Conservation (phyloP, 108 stramenopile species). For the Cyclostephanos tholiformis region DNA sequence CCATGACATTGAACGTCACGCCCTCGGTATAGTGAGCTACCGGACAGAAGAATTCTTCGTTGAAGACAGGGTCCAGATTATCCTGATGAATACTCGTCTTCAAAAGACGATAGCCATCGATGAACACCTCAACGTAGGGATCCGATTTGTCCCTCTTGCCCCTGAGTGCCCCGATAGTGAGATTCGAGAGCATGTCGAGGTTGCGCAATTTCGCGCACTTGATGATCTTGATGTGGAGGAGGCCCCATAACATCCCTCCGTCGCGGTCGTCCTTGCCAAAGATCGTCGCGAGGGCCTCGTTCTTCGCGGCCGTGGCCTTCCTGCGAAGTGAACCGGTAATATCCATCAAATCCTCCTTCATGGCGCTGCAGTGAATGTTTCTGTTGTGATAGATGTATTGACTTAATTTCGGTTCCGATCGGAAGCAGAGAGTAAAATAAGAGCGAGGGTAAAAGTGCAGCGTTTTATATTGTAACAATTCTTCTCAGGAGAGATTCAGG, state of each 20-base stretch:
- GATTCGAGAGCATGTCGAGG: constrained; percentile 17
- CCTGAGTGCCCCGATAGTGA: not conserved
- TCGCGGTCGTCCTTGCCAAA: constrained; percentile 5
- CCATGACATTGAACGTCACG: constrained; percentile 54
- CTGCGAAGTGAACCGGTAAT: no score
- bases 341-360: no score
- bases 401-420: no score
- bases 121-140: constrained; percentile 54
- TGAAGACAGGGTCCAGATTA: constrained; percentile 44
- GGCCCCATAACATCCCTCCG: constrained; percentile 28
- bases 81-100: constrained; percentile 49
- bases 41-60: constrained; percentile 57
- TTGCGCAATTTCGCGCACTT: constrained; percentile 33
- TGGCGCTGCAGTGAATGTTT: no score
- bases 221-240: constrained; percentile 53
- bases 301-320: constrained; percentile 19
- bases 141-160: constrained; percentile 35
- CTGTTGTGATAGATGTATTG: no score
- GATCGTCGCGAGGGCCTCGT: constrained; percentile 19
- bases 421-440: no score
- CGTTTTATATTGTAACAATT: no score
- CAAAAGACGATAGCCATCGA: constrained; percentile 49
- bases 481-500: no score
- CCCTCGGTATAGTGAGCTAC: constrained; percentile 44
- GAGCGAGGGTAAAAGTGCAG: no score